Evolutionary conservation across 352 stramenopile genomes (phyloP).

Genomic region (Albugo candida): DNA sequence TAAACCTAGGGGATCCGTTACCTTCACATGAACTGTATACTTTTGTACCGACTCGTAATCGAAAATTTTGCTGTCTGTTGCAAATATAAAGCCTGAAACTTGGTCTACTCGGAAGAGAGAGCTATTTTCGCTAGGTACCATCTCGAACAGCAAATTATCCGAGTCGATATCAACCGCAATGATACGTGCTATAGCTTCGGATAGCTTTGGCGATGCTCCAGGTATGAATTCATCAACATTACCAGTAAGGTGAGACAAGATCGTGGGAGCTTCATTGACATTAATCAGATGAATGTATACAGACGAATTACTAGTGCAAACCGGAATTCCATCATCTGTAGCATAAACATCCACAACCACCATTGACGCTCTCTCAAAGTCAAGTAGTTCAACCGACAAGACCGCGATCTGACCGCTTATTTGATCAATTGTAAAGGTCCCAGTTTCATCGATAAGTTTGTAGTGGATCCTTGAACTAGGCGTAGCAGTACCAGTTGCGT

Average conservation of each 20-base stretch:
- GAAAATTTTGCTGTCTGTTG: constrained; percentile 15
- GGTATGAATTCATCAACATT: constrained; percentile 20
- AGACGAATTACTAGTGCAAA: constrained; percentile 5
- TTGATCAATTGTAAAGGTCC: constrained; percentile 8
- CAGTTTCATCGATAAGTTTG: neutral
- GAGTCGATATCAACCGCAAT: constrained; percentile 7
- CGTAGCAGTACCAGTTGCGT: constrained; percentile 5
- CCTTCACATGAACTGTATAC: constrained; percentile 6
- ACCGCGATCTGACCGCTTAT: neutral
- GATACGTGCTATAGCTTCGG: constrained; percentile 9
- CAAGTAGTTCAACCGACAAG: neutral
- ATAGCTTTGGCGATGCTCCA: constrained; percentile 8
- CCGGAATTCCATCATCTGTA: constrained; percentile 11
- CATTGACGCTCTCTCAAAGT: constrained; percentile 7
- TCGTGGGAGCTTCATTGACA: constrained; percentile 23
- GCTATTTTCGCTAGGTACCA: constrained; percentile 11
- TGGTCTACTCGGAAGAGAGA: constrained; percentile 21
- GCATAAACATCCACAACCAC: constrained; percentile 7
- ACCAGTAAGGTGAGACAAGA: constrained; percentile 12
- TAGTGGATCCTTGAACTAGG: neutral
- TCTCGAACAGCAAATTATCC: constrained; percentile 9
- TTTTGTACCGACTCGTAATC: constrained; percentile 17
- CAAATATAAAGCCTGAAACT: constrained; percentile 18
- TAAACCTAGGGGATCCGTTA: constrained; percentile 18
- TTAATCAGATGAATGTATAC: constrained; percentile 13